Evolutionary conservation across 345 rosid genomes (phyloP).

Genomic region (Arabidopsis arenosa): DNA sequence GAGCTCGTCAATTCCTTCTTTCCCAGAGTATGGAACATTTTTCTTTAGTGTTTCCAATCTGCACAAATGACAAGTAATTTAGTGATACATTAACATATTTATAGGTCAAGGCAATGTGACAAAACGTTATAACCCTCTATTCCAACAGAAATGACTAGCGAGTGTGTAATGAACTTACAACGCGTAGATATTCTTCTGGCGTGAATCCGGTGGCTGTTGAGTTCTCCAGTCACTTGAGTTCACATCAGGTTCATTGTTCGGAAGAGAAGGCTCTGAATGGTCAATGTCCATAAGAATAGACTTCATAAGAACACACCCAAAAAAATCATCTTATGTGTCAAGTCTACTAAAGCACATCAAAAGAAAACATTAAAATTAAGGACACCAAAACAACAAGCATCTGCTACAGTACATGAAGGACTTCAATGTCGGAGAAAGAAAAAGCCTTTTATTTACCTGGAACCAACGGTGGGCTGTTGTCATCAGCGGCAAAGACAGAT

Average conservation of each 20-base stretch:
- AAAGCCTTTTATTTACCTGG: constrained; percentile 43
- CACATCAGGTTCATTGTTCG: constrained; percentile 45
- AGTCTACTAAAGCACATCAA: too few relatives aligned
- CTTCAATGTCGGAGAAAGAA: not conserved
- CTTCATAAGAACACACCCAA: too few relatives aligned
- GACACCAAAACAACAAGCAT: constrained; percentile 14
- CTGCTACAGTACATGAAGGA: not conserved
- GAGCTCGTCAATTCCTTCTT: constrained; percentile 28
- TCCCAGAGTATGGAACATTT: constrained; percentile 17
- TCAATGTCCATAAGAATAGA: constrained; percentile 30
- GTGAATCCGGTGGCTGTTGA: constrained; percentile 51
- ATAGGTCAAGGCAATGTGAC: too few relatives aligned
- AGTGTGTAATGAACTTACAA: constrained; percentile 44
- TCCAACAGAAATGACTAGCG: not conserved
- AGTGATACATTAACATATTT: too few relatives aligned
- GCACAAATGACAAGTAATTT: not conserved
- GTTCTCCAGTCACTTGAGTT: constrained; percentile 63
- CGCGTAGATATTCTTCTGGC: constrained; percentile 52
- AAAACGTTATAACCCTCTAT: not conserved
- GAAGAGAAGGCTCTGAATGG: constrained; percentile 28
- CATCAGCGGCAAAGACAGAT: constrained; percentile 40
- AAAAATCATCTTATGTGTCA: too few relatives aligned
- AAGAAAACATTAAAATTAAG: too few relatives aligned
- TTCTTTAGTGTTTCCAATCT: constrained; percentile 22
- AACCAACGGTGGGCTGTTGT: constrained; percentile 47